A percentile compares a stretch with the other conserved stretches of the same genome.
Conservation (phyloP, 2,329 filamentous ascomycete species). For the Calonectria pseudoreteaudii region DNA sequence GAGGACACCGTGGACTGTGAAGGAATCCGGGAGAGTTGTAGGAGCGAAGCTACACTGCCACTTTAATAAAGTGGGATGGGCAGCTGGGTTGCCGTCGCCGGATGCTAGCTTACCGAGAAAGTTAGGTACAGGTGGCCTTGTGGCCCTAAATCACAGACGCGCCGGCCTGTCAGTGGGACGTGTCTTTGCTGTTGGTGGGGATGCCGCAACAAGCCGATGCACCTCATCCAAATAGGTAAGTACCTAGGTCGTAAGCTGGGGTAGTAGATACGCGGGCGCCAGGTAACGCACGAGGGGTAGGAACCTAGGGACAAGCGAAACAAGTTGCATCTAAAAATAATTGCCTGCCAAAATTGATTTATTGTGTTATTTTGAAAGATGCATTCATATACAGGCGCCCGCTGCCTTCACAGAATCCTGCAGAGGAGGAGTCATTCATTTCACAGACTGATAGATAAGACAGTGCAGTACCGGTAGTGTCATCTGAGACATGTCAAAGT, state of each 20-base stretch:
- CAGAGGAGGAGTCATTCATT: neutral
- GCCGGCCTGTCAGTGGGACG: slow-evolving; percentile 16
- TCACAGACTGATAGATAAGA: too few relatives aligned
- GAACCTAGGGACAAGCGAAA: neutral
- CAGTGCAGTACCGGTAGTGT: too few relatives aligned
- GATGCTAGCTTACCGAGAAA: slow-evolving; percentile 1
- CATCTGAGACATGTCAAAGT: neutral
- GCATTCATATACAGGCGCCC: neutral
- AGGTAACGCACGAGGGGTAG: neutral
- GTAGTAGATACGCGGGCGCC: neutral
- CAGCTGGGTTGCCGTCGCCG: slow-evolving; percentile 4
- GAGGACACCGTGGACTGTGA: slow-evolving; percentile 34
- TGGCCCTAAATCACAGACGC: slow-evolving; percentile 18
- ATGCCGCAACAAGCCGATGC: slow-evolving; percentile 38
- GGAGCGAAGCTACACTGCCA: slow-evolving; percentile 33
- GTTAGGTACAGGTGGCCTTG: slow-evolving; percentile 40
- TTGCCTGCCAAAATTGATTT: too few relatives aligned
- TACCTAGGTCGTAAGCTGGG: neutral
- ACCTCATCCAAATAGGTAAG: neutral
- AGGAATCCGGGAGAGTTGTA: slow-evolving; percentile 26
- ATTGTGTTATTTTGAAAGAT: neutral
- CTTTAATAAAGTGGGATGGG: slow-evolving; percentile 27
- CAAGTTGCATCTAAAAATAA: too few relatives aligned
- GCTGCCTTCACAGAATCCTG: neutral
- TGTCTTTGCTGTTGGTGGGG: slow-evolving; percentile 25